A percentile compares a stretch with the other conserved stretches of the same genome.
Conservation (phyloP, 78 protist species). For the Dictyostelium intermedium region DNA sequence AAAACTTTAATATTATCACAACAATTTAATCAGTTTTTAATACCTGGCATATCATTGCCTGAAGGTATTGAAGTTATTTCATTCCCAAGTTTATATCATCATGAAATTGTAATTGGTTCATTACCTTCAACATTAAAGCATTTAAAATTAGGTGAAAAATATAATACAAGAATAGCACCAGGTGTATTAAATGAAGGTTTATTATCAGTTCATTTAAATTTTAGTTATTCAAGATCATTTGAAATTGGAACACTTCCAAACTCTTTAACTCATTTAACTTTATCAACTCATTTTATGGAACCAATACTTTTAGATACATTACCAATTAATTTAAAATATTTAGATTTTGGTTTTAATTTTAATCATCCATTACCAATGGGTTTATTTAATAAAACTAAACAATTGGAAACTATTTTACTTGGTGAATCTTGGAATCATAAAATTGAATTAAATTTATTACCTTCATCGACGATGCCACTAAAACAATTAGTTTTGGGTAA, state of each 20-base stretch:
- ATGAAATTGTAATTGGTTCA: not conserved
- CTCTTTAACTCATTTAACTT: not conserved
- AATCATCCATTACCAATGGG: not conserved
- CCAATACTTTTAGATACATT: not conserved
- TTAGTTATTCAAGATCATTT: not conserved
- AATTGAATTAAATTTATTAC: not conserved
- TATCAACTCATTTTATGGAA: not conserved
- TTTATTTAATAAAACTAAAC: not conserved
- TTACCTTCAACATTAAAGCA: not conserved
- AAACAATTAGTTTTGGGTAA: not conserved
- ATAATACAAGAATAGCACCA: not conserved
- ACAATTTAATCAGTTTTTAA: not conserved
- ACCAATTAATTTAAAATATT: not conserved
- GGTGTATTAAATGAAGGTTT: not conserved
- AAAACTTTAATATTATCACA: not conserved
- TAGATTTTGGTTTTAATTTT: not conserved
- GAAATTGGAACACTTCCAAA: not conserved
- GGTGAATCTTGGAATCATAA: not conserved
- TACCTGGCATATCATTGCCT: not conserved
- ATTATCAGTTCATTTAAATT: not conserved
- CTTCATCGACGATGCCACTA: not conserved
- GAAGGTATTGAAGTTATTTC: not conserved
- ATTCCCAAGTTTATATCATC: not conserved
- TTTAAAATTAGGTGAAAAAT: not conserved
- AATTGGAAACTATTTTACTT: not conserved